These are phyloP conservation scores for Eragrostis nindensis DNA, from an alignment of 176 grass and related monocot genomes.

Conservation along the genomic window DNA sequence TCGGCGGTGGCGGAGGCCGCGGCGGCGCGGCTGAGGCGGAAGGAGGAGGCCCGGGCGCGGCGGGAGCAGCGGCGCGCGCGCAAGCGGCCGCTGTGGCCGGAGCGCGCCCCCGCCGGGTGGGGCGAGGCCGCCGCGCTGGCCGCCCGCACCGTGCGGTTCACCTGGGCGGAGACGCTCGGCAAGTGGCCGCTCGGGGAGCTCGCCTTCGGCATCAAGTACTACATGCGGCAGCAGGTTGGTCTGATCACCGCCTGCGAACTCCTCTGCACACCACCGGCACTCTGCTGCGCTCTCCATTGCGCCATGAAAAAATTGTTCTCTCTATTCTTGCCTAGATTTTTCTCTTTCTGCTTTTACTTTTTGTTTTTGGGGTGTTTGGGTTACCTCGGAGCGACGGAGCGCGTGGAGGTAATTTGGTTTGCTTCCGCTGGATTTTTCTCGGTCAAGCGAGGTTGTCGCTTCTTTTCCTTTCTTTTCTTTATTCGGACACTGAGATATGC, in stretches of 20 bases:
- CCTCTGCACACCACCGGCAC: no score
- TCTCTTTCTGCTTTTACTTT: neutral
- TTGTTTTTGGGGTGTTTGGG: neutral
- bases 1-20: conserved; percentile 21
- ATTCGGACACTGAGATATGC: neutral
- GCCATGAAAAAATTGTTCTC: neutral
- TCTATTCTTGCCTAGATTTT: conserved; percentile 15
- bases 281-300: neutral
- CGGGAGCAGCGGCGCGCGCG: conserved; percentile 13
- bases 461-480: neutral
- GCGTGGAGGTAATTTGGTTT: neutral
- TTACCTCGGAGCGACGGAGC: neutral
- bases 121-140: conserved; percentile 46
- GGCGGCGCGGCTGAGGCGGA: conserved; percentile 19
- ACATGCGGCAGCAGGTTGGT: conserved; percentile 80
- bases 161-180: conserved; percentile 79
- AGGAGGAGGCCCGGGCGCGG: conserved; percentile 45
- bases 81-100: conserved; percentile 43
- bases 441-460: conserved; percentile 28
- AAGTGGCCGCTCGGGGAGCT: conserved; percentile 90
- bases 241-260: neutral
- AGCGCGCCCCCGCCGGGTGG: conserved; percentile 59
- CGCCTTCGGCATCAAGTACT: conserved; percentile 86
- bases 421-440: conserved; percentile 23
- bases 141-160: conserved; percentile 57